phyloP scores from a whole-genome alignment of 306 rosid species.

The Inga leiocalycina region DNA sequence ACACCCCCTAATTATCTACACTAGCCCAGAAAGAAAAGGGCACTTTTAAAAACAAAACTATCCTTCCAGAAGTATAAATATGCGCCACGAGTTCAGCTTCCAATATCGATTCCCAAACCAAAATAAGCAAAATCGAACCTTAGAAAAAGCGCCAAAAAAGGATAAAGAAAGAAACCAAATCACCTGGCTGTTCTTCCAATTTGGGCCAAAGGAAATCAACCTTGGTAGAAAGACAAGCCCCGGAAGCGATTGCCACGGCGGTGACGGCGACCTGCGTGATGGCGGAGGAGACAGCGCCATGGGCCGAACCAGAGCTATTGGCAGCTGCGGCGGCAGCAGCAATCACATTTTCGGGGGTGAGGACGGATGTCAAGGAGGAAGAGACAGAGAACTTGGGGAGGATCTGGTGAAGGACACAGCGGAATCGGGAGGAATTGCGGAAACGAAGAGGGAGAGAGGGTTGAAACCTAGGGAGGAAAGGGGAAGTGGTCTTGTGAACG shows the following conservation, averaged over 20 bases:
- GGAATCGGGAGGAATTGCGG: slow-evolving; percentile 45
- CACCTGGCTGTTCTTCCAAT: slow-evolving; percentile 82
- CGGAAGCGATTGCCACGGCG: slow-evolving; percentile 96
- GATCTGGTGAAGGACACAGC: slow-evolving; percentile 56
- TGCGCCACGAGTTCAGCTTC: neutral
- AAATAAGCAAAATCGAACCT: neutral
- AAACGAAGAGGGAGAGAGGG: slow-evolving; percentile 40
- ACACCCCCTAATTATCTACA: too few species aligned
- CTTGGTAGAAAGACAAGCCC: slow-evolving; percentile 95
- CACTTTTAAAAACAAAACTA: neutral
- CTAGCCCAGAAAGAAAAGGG: neutral
- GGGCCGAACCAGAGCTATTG: slow-evolving; percentile 50
- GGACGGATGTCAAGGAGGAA: slow-evolving; percentile 57
- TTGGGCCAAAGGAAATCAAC: slow-evolving; percentile 97
- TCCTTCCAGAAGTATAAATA: neutral
- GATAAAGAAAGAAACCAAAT: neutral
- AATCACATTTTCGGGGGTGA: slow-evolving; percentile 71
- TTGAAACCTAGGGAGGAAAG: slow-evolving; percentile 43
- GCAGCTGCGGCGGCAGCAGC: slow-evolving; percentile 74
- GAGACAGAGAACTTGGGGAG: slow-evolving; percentile 48
- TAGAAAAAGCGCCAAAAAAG: neutral
- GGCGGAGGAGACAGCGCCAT: slow-evolving; percentile 88
- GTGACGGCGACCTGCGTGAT: slow-evolving; percentile 97
- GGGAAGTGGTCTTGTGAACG: slow-evolving; percentile 46
- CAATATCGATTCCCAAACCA: neutral